Conservation (phyloP, 352 stramenopile species). For the Phytophthora palmivora region DNA sequence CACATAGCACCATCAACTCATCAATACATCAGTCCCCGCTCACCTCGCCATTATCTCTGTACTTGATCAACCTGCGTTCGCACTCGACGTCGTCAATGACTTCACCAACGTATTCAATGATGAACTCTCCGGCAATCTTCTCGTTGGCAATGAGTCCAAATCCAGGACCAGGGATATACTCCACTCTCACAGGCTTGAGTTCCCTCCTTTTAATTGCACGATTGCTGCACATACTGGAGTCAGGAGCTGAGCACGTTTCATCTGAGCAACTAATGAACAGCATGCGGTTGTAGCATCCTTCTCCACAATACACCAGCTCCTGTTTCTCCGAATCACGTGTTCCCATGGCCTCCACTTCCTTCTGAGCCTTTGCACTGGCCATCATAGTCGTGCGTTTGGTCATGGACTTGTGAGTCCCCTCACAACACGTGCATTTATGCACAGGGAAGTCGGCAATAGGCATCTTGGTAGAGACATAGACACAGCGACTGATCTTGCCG, state of each 20-base stretch:
- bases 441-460: slow-evolving; percentile 62
- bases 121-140: slow-evolving; percentile 80
- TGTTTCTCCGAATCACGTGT: slow-evolving; percentile 33
- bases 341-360: slow-evolving; percentile 18
- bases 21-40: neutral
- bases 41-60: slow-evolving; percentile 65
- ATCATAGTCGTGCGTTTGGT: slow-evolving; percentile 64
- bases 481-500: slow-evolving; percentile 72
- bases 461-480: slow-evolving; percentile 73
- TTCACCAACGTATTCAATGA: slow-evolving; percentile 96
- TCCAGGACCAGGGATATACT: slow-evolving; percentile 85
- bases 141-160: slow-evolving; percentile 91
- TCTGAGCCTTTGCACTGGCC: slow-evolving; percentile 47
- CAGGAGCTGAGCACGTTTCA: slow-evolving; percentile 78
- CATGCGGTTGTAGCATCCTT: slow-evolving; percentile 87
- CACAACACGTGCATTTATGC: slow-evolving; percentile 81
- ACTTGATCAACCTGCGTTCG: slow-evolving; percentile 64
- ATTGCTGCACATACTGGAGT: slow-evolving; percentile 74
- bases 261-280: slow-evolving; percentile 84
- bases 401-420: slow-evolving; percentile 55
- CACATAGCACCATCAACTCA: neutral
- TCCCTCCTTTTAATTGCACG: slow-evolving; percentile 73
- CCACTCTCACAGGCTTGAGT: slow-evolving; percentile 70
- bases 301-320: slow-evolving; percentile 53
- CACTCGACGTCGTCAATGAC: slow-evolving; percentile 92